These are phyloP conservation scores for Cladosporium sp. DNA, from an alignment of 2,329 filamentous ascomycete species.

Conservation along the genomic window DNA sequence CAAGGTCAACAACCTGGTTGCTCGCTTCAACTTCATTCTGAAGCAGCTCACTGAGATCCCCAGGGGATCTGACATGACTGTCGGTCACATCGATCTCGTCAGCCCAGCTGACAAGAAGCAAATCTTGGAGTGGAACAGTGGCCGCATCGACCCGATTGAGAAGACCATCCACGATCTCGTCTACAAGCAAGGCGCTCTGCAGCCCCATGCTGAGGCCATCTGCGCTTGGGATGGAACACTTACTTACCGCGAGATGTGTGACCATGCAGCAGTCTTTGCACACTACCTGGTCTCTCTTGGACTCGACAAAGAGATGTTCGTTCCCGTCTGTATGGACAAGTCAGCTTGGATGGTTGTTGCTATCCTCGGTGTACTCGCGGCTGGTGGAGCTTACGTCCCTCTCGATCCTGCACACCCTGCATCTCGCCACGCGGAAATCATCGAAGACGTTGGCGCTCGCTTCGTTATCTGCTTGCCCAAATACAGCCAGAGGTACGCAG, in stretches of 20 bases:
- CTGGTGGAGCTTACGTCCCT: constrained; percentile 29
- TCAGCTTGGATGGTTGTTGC: constrained; percentile 33
- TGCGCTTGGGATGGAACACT: constrained; percentile 15
- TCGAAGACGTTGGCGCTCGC: constrained; percentile 2
- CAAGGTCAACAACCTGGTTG: not conserved
- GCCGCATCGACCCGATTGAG: constrained; percentile 6
- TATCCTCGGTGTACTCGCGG: constrained; percentile 35
- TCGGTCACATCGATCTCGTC: constrained; percentile 6
- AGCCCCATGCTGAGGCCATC: constrained; percentile 52
- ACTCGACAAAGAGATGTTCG: constrained; percentile 7
- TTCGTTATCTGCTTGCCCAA: constrained; percentile 10
- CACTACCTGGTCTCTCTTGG: constrained; percentile 5
- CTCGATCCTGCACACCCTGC: constrained; percentile 16
- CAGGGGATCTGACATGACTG: not conserved
- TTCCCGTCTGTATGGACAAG: constrained; percentile 21
- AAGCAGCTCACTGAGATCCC: constrained; percentile 5
- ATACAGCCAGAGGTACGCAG: constrained; percentile 1
- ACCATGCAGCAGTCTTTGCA: constrained; percentile 6
- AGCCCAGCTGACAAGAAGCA: constrained; percentile 9
- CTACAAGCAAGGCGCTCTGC: constrained; percentile 1
- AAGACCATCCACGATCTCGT: constrained; percentile 9
- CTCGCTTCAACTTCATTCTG: constrained; percentile 11
- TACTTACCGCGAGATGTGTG: constrained; percentile 12
- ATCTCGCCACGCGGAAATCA: constrained; percentile 4
- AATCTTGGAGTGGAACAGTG: constrained; percentile 3